phyloP scores from a whole-genome alignment of 1,139 yeast genomes.

The Eremothecium sinecaudum region DNA sequence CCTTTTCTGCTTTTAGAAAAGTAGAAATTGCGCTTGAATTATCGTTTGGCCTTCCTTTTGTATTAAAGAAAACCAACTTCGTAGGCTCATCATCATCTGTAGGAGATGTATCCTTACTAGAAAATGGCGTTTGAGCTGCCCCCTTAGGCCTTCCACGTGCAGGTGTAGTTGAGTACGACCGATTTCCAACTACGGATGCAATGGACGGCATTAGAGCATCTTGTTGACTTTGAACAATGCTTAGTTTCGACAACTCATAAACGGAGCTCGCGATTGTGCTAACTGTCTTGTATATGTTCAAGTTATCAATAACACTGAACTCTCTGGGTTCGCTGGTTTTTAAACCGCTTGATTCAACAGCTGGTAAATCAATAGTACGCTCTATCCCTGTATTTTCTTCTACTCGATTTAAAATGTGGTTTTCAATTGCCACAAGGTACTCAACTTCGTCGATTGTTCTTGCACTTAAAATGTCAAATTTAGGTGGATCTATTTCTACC shows the following conservation, averaged over 20 bases:
- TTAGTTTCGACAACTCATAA: constrained; percentile 25
- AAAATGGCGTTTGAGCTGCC: constrained; percentile 3
- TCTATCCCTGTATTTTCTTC: constrained; percentile 1
- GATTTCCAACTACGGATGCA: constrained; percentile 19
- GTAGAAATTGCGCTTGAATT: not conserved
- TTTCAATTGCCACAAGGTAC: constrained; percentile 31
- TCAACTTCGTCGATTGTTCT: constrained; percentile 68
- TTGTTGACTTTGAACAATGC: constrained; percentile 11
- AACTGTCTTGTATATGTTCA: constrained; percentile 29
- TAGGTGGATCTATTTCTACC: constrained; percentile 33
- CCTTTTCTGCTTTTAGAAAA: not conserved
- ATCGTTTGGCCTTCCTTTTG: constrained; percentile 1
- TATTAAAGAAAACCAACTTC: constrained; percentile 21
- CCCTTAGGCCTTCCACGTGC: constrained; percentile 5
- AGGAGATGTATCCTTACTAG: constrained; percentile 5
- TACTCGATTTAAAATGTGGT: constrained; percentile 26
- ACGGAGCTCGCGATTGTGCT: constrained; percentile 30
- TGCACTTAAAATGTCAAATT: constrained; percentile 69
- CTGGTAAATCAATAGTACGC: not conserved
- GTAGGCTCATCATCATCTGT: constrained; percentile 19
- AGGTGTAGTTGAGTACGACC: constrained; percentile 16
- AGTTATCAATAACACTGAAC: constrained; percentile 29
- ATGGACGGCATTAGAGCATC: constrained; percentile 18
- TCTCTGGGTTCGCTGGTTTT: constrained; percentile 1
- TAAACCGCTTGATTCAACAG: not conserved